Evolutionary conservation across 129 eudicot genomes (phyloP), one percentile per base, ranked within the genome.

Genomic region (Flaveria sonorensis): DNA sequence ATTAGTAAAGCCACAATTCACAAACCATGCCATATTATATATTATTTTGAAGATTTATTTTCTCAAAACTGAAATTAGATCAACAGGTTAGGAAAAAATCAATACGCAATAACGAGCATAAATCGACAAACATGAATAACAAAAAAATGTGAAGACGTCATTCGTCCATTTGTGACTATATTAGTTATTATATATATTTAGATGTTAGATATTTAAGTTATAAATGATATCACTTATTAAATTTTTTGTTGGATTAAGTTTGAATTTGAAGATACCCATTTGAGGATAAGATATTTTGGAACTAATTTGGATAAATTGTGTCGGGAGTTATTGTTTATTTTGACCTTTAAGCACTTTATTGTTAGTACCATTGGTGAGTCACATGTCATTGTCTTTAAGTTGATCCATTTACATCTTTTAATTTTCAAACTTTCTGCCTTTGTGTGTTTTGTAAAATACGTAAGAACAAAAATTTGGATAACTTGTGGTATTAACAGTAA

Each of bases 371-470:
- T 81, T 74, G 55, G 80, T 57, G 76, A 76, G 63, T 81, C 84
- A 81, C 84, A 50, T 81, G 84, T 81, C 84, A 21, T 23, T 81
- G 84, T 81, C 84, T 81, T 62, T 67, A 81, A 80, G 75, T 43
- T 74, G 84, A 48, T 67, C 70, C 84, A 81, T 67, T 42, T 56
- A 46, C 45, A 26, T 12, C 63, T 66, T 80, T 66, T 67, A 20
- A 45, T 65, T 73, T 73, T 23, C 51, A 64, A 73, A 50, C 43
- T 64, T 73, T 71, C 36, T 60, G 23, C 20, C 59, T 59, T 56
- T 61, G 46, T 57, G 69, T 42, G 62, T 75, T 74, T 42, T 24
- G 23, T 40, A 67, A 32, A 52, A 67, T 10, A 68, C 64, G 8
- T 65, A 12, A 50, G 7, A 48, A 12, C 11, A n/a, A 50, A 42